Conservation (phyloP, 129 eudicot genomes). For the Erigeron canadensis region DNA sequence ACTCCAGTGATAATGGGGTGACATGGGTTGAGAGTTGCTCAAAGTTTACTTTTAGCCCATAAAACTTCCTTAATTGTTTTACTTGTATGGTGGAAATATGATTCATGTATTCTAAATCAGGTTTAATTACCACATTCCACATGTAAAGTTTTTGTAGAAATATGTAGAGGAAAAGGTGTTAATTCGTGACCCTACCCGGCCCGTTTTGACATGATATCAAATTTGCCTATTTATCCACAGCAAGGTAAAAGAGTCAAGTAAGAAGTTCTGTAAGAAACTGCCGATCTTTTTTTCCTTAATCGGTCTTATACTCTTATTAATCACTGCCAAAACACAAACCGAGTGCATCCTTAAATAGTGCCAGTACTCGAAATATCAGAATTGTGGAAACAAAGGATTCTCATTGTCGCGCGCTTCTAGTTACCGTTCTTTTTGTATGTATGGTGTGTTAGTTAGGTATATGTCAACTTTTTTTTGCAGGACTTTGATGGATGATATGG, state of each 20-base stretch:
- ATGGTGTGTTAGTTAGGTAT: background rate
- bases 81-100: too few relatives aligned
- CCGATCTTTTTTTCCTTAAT: background rate
- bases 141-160: too few relatives aligned
- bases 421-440: slow-evolving; percentile 20
- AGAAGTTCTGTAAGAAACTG: background rate
- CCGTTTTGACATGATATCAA: background rate
- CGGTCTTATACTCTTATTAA: background rate
- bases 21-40: background rate
- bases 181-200: too few relatives aligned
- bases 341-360: background rate
- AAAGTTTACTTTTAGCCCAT: background rate
- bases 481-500: slow-evolving; percentile 17
- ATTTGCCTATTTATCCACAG: background rate
- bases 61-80: background rate
- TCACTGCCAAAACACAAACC: background rate
- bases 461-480: slow-evolving; percentile 19
- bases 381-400: slow-evolving; percentile 6
- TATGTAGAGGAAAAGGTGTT: too few relatives aligned
- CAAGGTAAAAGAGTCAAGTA: background rate
- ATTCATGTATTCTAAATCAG: background rate
- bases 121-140: background rate
- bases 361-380: background rate
- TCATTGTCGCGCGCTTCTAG: slow-evolving; percentile 10
- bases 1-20: background rate